phyloP scores from a whole-genome alignment of 2,329 filamentous ascomycete genomes.

The Venturiaceae sp. region DNA sequence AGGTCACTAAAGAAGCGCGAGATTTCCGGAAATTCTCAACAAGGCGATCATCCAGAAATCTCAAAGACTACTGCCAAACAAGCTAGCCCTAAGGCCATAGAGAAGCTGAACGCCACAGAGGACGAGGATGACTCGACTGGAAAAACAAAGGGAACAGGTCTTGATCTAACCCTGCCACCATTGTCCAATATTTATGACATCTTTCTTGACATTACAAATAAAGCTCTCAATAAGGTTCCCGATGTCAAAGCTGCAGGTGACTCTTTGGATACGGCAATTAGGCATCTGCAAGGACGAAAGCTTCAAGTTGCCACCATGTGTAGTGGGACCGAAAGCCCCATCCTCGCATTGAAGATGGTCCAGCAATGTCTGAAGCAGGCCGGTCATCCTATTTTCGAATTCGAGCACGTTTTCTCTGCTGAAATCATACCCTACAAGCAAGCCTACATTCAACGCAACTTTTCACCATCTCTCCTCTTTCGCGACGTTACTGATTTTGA shows the following conservation, averaged over 20 bases:
- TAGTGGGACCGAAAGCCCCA: constrained; percentile 66
- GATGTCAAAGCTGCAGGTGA: no score
- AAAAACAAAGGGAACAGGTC: no score
- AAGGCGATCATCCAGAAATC: no score
- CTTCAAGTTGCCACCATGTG: constrained; percentile 62
- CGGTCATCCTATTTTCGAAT: constrained; percentile 9
- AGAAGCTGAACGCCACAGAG: no score
- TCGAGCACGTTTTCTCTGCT: constrained; percentile 34
- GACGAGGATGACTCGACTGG: no score
- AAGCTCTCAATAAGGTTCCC: constrained; percentile 28
- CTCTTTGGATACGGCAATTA: no score
- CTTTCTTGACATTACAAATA: constrained; percentile 37
- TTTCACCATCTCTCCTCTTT: constrained; percentile 29
- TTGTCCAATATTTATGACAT: constrained; percentile 37
- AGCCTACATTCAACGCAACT: constrained; percentile 38
- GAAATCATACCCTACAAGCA: constrained; percentile 38
- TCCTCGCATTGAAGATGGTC: constrained; percentile 55
- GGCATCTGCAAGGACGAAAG: constrained; percentile 24
- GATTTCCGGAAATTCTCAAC: no score
- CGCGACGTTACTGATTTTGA: constrained; percentile 43
- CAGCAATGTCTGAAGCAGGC: constrained; percentile 17
- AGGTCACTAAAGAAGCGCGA: no score
- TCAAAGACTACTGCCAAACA: no score
- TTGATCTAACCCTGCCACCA: constrained; percentile 32
- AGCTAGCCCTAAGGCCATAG: no score